Conservation (phyloP, 2,329 filamentous ascomycete genomes). For the Chaetomium globosum region DNA sequence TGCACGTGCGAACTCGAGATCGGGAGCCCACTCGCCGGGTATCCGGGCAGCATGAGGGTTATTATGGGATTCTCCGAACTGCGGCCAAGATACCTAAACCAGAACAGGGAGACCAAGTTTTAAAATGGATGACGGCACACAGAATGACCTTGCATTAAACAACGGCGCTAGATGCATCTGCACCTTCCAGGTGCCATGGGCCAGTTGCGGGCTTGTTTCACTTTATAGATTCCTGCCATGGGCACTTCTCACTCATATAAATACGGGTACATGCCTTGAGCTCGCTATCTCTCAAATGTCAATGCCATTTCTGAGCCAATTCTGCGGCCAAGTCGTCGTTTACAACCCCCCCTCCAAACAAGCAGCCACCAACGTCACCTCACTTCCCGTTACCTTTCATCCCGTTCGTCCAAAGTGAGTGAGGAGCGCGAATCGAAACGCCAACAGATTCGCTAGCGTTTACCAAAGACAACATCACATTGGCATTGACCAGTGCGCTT, state of each 20-base stretch:
- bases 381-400: not conserved
- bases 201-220: conserved; percentile 14
- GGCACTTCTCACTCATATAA: not conserved
- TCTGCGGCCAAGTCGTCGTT: not conserved
- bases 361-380: conserved; percentile 1
- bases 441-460: not conserved
- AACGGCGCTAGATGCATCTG: not conserved
- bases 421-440: not conserved
- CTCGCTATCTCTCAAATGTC: too few relatives aligned
- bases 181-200: conserved; percentile 7
- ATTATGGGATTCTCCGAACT: not conserved
- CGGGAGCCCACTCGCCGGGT: not conserved
- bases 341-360: not conserved
- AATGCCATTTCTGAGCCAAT: not conserved
- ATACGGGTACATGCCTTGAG: too few relatives aligned
- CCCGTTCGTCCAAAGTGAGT: not conserved
- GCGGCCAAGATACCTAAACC: conserved; percentile 12
- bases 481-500: not conserved
- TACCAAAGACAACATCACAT: not conserved
- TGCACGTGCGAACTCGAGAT: not conserved
- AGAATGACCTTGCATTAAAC: conserved; percentile 24
- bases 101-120: not conserved
- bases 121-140: conserved; percentile 20
- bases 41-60: not conserved
- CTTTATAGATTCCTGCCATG: not conserved